These are phyloP conservation scores for Scheffersomyces insectosa DNA, from an alignment of 1,139 yeast genomes.

Conservation along the genomic window DNA sequence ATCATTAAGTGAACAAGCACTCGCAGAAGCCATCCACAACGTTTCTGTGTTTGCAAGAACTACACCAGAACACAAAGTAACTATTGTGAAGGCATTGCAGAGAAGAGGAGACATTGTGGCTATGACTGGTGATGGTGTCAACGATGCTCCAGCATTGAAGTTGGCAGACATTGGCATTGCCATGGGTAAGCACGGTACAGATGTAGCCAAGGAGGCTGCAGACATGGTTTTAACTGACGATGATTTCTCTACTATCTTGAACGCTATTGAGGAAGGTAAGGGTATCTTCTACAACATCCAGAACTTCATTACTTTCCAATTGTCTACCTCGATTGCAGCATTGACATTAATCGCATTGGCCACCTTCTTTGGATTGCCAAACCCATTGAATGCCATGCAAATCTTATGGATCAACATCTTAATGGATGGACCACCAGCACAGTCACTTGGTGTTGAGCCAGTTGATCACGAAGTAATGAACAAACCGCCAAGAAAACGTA, in stretches of 20 bases:
- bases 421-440: conserved; percentile 99
- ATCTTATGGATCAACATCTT: conserved; percentile 94
- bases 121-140: conserved; percentile 99
- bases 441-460: conserved; percentile 94
- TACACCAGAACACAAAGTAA: conserved; percentile 92
- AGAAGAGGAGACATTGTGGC: conserved; percentile 94
- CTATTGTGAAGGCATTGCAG: conserved; percentile 89
- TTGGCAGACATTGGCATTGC: conserved; percentile 97
- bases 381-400: conserved; percentile 98
- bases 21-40: conserved; percentile 72
- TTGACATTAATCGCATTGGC: conserved; percentile 83
- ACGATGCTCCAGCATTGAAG: conserved; percentile 98
- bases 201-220: conserved; percentile 97
- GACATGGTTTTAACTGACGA: conserved; percentile 98
- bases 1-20: conserved; percentile 62
- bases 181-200: conserved; percentile 97
- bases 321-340: conserved; percentile 95
- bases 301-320: conserved; percentile 89
- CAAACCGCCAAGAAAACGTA: conserved; percentile 87
- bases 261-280: conserved; percentile 95
- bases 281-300: conserved; percentile 94
- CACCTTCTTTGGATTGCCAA: conserved; percentile 83
- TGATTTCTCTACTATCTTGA: conserved; percentile 88
- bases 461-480: conserved; percentile 94
- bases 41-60: conserved; percentile 95